Conservation (phyloP, 2,329 filamentous ascomycete species). For the Penicillium sp. region DNA sequence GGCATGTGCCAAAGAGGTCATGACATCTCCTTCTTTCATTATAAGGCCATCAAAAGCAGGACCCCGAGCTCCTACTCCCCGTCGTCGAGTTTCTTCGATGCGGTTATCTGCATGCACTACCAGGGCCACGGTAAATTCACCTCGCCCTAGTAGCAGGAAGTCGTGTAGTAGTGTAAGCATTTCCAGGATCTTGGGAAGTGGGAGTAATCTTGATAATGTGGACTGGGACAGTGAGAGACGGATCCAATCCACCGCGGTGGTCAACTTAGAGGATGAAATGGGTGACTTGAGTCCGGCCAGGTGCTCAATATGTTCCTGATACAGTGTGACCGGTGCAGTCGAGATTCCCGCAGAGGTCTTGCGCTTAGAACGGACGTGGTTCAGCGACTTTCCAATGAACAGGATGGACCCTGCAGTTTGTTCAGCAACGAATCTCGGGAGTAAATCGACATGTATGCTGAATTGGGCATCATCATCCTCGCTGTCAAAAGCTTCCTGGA, state of each 20-base stretch:
- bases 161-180: constrained; percentile 76
- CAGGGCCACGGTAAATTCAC: constrained; percentile 87
- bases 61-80: constrained; percentile 58
- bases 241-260: constrained; percentile 72
- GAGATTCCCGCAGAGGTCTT: constrained; percentile 36
- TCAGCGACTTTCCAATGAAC: constrained; percentile 86
- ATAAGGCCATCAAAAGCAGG: constrained; percentile 63
- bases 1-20: constrained; percentile 71
- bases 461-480: constrained; percentile 55
- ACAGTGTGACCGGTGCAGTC: constrained; percentile 58
- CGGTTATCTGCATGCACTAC: constrained; percentile 82
- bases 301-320: constrained; percentile 50
- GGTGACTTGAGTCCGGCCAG: constrained; percentile 71
- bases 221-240: constrained; percentile 80
- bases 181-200: constrained; percentile 73
- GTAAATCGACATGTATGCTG: constrained; percentile 57
- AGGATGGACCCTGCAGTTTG: constrained; percentile 79
- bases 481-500: constrained; percentile 52
- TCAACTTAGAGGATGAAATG: constrained; percentile 69
- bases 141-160: constrained; percentile 83
- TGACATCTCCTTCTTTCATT: constrained; percentile 85
- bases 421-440: constrained; percentile 77
- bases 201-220: constrained; percentile 78
- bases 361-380: constrained; percentile 68
- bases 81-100: constrained; percentile 69